A percentile compares a stretch with the other conserved stretches of the same genome.
phyloP scores from a whole-genome alignment of 352 stramenopile species.

The Globisporangium rhizosaccharum region DNA sequence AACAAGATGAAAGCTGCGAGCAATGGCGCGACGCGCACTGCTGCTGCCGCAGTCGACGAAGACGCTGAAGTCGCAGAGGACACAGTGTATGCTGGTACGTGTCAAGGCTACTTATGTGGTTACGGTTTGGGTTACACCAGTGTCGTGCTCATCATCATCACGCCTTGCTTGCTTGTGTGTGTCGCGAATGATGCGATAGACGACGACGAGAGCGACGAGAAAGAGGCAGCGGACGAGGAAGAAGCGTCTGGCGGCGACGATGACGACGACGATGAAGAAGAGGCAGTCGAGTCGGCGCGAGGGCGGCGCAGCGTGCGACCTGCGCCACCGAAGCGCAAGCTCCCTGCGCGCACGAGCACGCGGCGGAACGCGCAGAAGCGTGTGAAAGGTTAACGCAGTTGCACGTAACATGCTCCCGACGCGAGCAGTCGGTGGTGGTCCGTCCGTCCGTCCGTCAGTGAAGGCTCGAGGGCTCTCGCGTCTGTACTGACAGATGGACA shows the following conservation, averaged over 20 bases:
- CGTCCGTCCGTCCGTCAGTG: background rate
- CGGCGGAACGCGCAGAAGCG: constrained; percentile 36
- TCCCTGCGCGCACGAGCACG: constrained; percentile 9
- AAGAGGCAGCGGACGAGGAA: constrained; percentile 22
- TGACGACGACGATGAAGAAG: constrained; percentile 22
- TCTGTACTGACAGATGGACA: too few species aligned
- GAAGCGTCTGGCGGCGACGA: constrained; percentile 21
- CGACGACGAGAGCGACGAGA: constrained; percentile 32
- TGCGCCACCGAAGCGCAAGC: constrained; percentile 22
- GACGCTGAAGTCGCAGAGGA: constrained; percentile 9
- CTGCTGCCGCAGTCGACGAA: constrained; percentile 4
- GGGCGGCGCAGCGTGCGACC: constrained; percentile 20
- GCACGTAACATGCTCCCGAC: constrained; percentile 4
- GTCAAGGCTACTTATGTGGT: background rate
- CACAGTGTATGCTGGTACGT: constrained; percentile 13
- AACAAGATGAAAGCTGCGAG: background rate
- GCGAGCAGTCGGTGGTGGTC: background rate
- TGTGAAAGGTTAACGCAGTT: constrained; percentile 56
- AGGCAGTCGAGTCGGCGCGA: constrained; percentile 19
- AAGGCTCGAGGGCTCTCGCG: background rate
- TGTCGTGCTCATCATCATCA: background rate
- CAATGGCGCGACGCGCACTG: background rate
- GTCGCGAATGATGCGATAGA: background rate
- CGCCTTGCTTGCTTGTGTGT: background rate
- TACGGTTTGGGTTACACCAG: background rate